Evolutionary conservation across 768 basidiomycete species (phyloP), one percentile per base, ranked within the genome.

Genomic region (Amanita thiersii): DNA sequence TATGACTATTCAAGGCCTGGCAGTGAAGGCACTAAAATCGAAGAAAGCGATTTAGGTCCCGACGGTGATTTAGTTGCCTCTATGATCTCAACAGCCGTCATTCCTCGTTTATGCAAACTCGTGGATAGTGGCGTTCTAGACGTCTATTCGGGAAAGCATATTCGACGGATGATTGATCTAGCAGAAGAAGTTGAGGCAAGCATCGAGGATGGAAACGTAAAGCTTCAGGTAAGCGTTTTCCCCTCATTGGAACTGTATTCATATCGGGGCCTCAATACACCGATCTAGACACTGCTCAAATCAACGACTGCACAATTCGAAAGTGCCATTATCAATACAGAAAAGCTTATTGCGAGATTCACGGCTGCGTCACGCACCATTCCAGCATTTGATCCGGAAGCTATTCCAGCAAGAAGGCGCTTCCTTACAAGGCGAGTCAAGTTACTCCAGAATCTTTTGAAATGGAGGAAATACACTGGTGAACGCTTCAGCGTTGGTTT

Each of bases 61-160:
- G 89, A 91, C 46, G 90, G 86, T 6, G 91, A 96, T 53, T 66
- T 96, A 17, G 84, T 91, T 24, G 77, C 86, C 9, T 79, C 85
- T 0, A 90, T 93, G 81, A 73, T 93, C 12, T 79, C 85, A n/a
- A 86, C 86, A 0, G 79, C 81, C 0, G 66, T 93, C 31, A 76
- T 85, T 26, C 89, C 92, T 6, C 68, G 81, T 36, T 53, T 96
- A 6, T 75, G 72, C 54, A 85, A 77, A 50, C 54, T 86, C 17
- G 55, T 96, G n/a, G 77, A 82, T 43, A 70, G 70, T n/a, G 91
- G 92, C 18, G 84, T 73, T 3, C 65, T 92, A 40, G 85, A 96
- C 56, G 79, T 85, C 1, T 91, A 88, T 58, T 93, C 90, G 2
- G 65, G 68, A 23, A 61, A 51, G 24, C 73, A 83, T 53, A 66